phyloP scores from a whole-genome alignment of 2,329 filamentous ascomycete species.

The Trichoderma simmonsii region DNA sequence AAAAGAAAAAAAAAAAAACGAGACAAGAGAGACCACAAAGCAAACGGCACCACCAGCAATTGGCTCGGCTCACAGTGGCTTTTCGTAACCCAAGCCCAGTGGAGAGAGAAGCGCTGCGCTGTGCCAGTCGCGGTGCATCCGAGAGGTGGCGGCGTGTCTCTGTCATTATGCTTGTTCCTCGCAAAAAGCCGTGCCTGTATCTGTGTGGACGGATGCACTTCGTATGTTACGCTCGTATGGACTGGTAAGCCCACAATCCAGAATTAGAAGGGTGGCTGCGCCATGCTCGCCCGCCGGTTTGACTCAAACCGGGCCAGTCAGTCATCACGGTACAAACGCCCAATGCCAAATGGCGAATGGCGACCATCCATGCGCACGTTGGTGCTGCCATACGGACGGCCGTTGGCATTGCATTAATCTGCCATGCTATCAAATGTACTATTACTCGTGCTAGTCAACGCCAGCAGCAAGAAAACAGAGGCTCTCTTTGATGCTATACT shows the following conservation, averaged over 20 bases:
- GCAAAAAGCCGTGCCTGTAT: not conserved
- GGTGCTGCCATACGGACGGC: not conserved
- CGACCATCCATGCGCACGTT: not conserved
- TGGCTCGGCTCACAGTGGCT: slow-evolving; percentile 5
- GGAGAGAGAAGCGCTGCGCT: not conserved
- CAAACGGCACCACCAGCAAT: not conserved
- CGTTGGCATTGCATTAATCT: not conserved
- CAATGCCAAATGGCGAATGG: not conserved
- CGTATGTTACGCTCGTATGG: slow-evolving; percentile 11
- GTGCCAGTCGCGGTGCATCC: slow-evolving; percentile 28
- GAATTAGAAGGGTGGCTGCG: slow-evolving; percentile 38
- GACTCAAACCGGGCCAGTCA: slow-evolving; percentile 13
- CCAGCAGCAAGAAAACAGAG: not conserved
- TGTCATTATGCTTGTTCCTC: not conserved
- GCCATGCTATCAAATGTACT: not conserved
- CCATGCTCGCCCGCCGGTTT: slow-evolving; percentile 26
- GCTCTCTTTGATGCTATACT: not conserved
- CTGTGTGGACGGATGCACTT: slow-evolving; percentile 7
- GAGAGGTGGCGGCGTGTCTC: slow-evolving; percentile 20
- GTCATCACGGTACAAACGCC: not conserved
- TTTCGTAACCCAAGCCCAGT: not conserved
- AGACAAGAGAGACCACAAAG: not conserved
- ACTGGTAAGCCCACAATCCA: slow-evolving; percentile 27
- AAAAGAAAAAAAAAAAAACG: not conserved
- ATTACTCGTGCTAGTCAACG: not conserved